Evolutionary conservation across 2,329 filamentous ascomycete species (phyloP), one percentile per base, ranked within the genome.

Genomic region (Sporothrix pallida): DNA sequence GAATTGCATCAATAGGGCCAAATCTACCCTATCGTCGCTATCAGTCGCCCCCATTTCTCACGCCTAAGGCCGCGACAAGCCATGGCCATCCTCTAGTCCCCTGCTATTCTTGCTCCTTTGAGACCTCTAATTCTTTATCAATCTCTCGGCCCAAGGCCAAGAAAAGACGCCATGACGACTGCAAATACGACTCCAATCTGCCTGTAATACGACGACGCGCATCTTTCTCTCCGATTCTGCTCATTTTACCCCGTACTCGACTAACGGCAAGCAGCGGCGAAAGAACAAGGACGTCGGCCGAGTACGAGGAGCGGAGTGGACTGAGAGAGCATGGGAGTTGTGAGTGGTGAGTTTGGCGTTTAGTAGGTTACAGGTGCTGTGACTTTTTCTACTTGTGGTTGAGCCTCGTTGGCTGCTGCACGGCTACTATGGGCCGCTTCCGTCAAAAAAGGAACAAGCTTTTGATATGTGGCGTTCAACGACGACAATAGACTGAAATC

Each of bases 321-420:
- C 56, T 9, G 46, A 15, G n/a, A 9, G 52, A 23, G n/a, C 52
- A 56, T n/a, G 50, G 31, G 31, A 37, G 31, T 5, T 37, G 31
- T 1, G 23, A 1, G 23, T 37, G 6, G 7, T 56, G n/a, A 56
- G 52, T 56, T 10, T 23, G 10, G 52, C 20, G 20, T 56, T 56
- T 20, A 26, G 52, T 52, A n/a, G 48, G 48, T 50, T 50, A 15
- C 48, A 15, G 48, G 15, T 52, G 48, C 48, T 52, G 13, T 52
- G 48, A 52, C 48, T 52, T 52, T 52, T 52, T 52, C 48, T 56
- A 56, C 52, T 56, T 56, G 7, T 23, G 13, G 42, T 23, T 65
- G 60, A 65, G 37, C n/a, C 60, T 65, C 60, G 60, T n/a, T 46
- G 60, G 37, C 60, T 10, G 42, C 37, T 65, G 60, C 60, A 65